Evolutionary conservation across 2,329 filamentous ascomycete species (phyloP), one percentile per base, ranked within the genome.

Genomic region (Zarea fungicola): DNA sequence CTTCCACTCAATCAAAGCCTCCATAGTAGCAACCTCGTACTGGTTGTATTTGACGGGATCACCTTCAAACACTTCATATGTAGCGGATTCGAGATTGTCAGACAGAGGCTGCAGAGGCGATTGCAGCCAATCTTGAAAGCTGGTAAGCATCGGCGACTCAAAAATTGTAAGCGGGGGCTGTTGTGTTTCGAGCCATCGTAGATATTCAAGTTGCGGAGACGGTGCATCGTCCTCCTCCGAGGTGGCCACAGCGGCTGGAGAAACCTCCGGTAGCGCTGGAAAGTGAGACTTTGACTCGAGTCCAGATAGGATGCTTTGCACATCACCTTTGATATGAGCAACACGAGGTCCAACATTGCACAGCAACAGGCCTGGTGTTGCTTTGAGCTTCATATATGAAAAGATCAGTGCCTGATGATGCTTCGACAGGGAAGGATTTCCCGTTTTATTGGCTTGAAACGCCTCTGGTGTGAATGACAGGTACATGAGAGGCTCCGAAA

Each of bases 41-140:
- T 92, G 95, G 55, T 90, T 84, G 64, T 99, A 99, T 68, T 99
- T 99, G 69, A 99, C 87, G 0, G 93, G 93, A 55, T 99, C 95
- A 57, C 95, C 95, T 65, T 99, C 93, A 60, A 99, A 99, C 2
- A 97, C 92, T 64, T 99, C 93, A 65, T 99, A 99, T 0, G 93
- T 99, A 35, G 95, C 87, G 40, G 90, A 96, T 65, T 99, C 95
- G 13, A 99, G 77, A 58, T 99, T 99, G 66, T 99, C 93, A 0
- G 92, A 92, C 13, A 99, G 76, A 0, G 93, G 93, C 65, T 99
- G 95, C 34, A 99, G 74, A 3, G 93, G 93, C 2, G 91, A 91
- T 65, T 99, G 93, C 10, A 99, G 76, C 76, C 93, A 99, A 65
- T 99, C 93, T 61, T 99, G 95, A 80, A 83, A 78, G 57, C 71